These are phyloP conservation scores for Suillus sp. DNA, from an alignment of 768 basidiomycete species.

Conservation along the genomic window DNA sequence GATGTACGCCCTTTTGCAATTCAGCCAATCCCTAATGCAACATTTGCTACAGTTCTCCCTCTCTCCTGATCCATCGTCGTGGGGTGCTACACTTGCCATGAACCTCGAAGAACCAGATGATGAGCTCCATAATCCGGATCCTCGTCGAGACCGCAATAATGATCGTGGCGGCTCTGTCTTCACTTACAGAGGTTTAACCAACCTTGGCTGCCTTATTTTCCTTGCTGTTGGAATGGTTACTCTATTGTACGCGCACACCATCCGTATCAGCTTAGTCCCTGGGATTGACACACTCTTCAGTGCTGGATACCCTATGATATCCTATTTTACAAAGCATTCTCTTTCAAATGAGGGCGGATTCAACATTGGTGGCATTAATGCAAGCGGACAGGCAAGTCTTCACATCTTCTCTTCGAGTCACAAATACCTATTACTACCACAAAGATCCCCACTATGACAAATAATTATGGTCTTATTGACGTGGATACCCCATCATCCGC, in stretches of 20 bases:
- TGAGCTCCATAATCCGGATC: slow-evolving; percentile 74
- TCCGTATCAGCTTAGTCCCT: not conserved
- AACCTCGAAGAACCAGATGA: slow-evolving; percentile 64
- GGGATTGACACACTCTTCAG: slow-evolving; percentile 32
- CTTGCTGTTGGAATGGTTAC: slow-evolving; percentile 53
- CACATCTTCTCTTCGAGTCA: not conserved
- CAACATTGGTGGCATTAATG: slow-evolving; percentile 77
- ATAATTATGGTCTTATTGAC: slow-evolving; percentile 77
- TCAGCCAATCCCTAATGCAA: not conserved
- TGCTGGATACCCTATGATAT: slow-evolving; percentile 64
- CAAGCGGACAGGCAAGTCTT: slow-evolving; percentile 61
- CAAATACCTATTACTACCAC: slow-evolving; percentile 8
- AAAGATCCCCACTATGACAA: slow-evolving; percentile 58
- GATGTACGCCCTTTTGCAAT: not conserved
- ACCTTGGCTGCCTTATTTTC: slow-evolving; percentile 67
- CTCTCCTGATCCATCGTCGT: slow-evolving; percentile 69
- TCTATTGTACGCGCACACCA: slow-evolving; percentile 53
- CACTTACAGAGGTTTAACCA: slow-evolving; percentile 69
- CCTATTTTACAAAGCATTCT: slow-evolving; percentile 50
- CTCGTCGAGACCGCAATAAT: slow-evolving; percentile 57
- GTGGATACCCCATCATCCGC: slow-evolving; percentile 65
- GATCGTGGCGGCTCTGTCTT: slow-evolving; percentile 60
- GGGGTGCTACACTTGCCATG: slow-evolving; percentile 69
- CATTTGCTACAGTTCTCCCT: slow-evolving; percentile 59
- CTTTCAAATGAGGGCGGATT: slow-evolving; percentile 61